Conservation (phyloP, 257 asterid genomes). For the Solanum corneliomulleri region DNA sequence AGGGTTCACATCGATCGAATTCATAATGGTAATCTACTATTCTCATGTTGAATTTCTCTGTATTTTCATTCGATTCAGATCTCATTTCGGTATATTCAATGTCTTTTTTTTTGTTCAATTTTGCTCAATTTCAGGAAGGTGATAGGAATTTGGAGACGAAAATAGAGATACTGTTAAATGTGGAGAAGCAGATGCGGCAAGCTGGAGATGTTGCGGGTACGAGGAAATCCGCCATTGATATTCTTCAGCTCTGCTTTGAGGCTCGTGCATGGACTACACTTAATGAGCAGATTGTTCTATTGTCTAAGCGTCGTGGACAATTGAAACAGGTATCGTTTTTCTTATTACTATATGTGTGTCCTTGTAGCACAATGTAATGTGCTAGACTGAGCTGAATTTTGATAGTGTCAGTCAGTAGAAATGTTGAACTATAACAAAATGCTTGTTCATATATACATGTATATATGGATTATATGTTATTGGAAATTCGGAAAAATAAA, state of each 20-base stretch:
- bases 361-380: background rate
- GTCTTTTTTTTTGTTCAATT: background rate
- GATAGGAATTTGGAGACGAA: slow-evolving; percentile 50
- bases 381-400: background rate
- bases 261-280: slow-evolving; percentile 78
- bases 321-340: slow-evolving; percentile 54
- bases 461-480: background rate
- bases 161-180: slow-evolving; percentile 66
- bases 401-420: background rate
- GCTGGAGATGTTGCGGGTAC: slow-evolving; percentile 79
- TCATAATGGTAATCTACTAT: background rate
- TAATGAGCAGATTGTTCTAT: slow-evolving; percentile 72
- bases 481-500: background rate
- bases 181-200: slow-evolving; percentile 93
- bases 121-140: slow-evolving; percentile 39
- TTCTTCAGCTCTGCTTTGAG: slow-evolving; percentile 74
- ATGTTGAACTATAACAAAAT: background rate
- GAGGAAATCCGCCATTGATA: slow-evolving; percentile 63
- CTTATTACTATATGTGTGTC: background rate
- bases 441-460: background rate
- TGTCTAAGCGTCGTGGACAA: slow-evolving; percentile 95
- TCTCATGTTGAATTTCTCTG: background rate
- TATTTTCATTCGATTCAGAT: background rate
- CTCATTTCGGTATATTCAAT: background rate
- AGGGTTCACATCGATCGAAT: background rate